Conservation (phyloP, 352 stramenopile species). For the Blastocystis sp. region DNA sequence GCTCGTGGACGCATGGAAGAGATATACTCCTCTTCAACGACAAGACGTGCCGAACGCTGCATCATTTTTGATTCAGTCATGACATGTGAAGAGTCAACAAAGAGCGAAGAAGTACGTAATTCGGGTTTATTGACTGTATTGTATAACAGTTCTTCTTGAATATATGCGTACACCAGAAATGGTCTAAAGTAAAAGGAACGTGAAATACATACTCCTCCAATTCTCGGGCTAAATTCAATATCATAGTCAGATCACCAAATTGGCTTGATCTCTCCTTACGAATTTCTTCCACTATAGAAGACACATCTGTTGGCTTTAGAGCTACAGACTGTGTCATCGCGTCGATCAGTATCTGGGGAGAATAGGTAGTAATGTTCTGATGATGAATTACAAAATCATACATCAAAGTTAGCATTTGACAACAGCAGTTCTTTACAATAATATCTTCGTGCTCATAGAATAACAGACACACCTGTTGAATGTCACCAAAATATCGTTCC, state of each 20-base stretch:
- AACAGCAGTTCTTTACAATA: not conserved
- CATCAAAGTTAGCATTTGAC: not conserved
- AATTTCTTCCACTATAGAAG: not conserved
- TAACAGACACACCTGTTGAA: not conserved
- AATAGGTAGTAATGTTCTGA: not conserved
- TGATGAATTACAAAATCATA: conserved; percentile 29
- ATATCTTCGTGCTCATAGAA: conserved; percentile 50
- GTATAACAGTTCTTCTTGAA: conserved; percentile 16
- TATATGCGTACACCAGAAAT: conserved; percentile 33
- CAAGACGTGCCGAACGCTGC: not conserved
- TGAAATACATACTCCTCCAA: not conserved
- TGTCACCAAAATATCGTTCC: conserved; percentile 16
- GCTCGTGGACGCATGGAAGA: not conserved
- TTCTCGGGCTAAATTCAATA: not conserved
- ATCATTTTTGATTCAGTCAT: not conserved
- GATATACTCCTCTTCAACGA: conserved; percentile 12
- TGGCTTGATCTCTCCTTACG: not conserved
- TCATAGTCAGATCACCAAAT: not conserved
- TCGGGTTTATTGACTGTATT: not conserved
- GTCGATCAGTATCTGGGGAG: not conserved
- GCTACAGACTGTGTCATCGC: not conserved
- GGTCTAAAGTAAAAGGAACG: not conserved
- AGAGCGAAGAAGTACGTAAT: not conserved
- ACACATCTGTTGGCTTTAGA: not conserved
- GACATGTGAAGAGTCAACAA: not conserved